These are phyloP conservation scores for Maudiozyma humilis DNA, from an alignment of 1,139 yeast species.

Conservation along the genomic window DNA sequence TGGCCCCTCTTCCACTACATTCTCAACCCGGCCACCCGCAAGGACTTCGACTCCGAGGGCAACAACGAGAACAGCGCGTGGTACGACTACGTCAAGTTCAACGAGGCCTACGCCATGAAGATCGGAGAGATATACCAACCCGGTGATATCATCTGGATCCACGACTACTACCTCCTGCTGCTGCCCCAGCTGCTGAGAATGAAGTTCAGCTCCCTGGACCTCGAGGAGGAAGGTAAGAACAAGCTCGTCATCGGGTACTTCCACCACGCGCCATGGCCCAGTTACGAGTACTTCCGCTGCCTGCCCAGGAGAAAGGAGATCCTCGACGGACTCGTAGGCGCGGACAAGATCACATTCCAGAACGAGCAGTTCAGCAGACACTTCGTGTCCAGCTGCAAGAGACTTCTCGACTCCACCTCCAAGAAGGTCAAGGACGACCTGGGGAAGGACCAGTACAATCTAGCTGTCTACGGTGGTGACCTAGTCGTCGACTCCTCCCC, in stretches of 20 bases:
- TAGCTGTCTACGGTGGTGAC: conserved; percentile 68
- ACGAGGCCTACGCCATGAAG: conserved; percentile 80
- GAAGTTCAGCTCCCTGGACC: conserved; percentile 70
- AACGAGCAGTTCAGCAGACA: conserved; percentile 81
- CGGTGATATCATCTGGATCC: conserved; percentile 93
- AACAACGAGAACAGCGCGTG: conserved; percentile 76
- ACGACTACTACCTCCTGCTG: conserved; percentile 79
- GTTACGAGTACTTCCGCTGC: conserved; percentile 89
- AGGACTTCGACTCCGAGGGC: conserved; percentile 35
- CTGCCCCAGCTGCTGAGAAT: conserved; percentile 81
- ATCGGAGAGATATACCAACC: conserved; percentile 66
- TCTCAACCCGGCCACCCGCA: conserved; percentile 46
- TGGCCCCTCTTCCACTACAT: conserved; percentile 97
- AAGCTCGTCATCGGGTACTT: conserved; percentile 63
- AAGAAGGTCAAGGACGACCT: conserved; percentile 28
- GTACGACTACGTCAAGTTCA: conserved; percentile 84
- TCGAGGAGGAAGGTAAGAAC: neutral
- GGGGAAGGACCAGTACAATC: conserved; percentile 31
- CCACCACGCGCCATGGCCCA: conserved; percentile 88
- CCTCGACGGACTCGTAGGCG: conserved; percentile 84
- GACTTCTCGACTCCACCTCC: conserved; percentile 63
- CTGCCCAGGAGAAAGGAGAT: conserved; percentile 73
- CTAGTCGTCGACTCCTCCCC: conserved; percentile 71
- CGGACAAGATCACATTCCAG: conserved; percentile 81
- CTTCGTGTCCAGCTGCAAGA: conserved; percentile 79